Evolutionary conservation across 805 yeast genomes (phyloP).

Genomic region (Kuraishia hungarica): DNA sequence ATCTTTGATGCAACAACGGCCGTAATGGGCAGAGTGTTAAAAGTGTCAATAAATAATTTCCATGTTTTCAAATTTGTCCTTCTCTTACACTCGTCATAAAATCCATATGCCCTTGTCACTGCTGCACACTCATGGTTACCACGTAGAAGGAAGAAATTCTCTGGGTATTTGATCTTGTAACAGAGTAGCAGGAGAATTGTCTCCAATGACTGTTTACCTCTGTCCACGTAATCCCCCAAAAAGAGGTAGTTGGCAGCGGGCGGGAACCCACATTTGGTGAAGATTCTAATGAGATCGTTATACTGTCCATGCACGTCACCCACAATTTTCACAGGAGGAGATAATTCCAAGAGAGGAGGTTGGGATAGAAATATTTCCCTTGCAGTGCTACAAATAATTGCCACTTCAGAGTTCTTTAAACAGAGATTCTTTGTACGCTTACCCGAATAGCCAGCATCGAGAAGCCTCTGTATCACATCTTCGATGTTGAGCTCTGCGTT

Average conservation of each 20-base stretch:
- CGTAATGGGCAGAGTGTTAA: slow-evolving; percentile 91
- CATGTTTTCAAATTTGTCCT: slow-evolving; percentile 87
- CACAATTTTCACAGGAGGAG: slow-evolving; percentile 80
- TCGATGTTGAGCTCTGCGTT: slow-evolving; percentile 47
- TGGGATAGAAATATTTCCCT: slow-evolving; percentile 85
- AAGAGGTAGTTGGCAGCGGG: slow-evolving; percentile 89
- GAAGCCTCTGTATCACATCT: slow-evolving; percentile 78
- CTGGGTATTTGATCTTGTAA: slow-evolving; percentile 94
- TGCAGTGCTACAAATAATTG: slow-evolving; percentile 77
- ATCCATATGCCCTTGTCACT: slow-evolving; percentile 94
- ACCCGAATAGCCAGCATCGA: slow-evolving; percentile 95
- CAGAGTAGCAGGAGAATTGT: slow-evolving; percentile 82
- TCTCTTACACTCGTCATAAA: slow-evolving; percentile 96
- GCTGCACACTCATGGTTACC: slow-evolving; percentile 98
- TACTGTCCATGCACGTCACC: slow-evolving; percentile 98
- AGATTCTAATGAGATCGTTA: slow-evolving; percentile 81
- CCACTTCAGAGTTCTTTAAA: slow-evolving; percentile 82
- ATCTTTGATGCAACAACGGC: slow-evolving; percentile 94
- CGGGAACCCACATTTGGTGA: slow-evolving; percentile 95
- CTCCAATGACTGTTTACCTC: slow-evolving; percentile 94
- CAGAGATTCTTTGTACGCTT: slow-evolving; percentile 87
- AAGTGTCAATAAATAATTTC: slow-evolving; percentile 90
- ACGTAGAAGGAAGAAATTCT: slow-evolving; percentile 83
- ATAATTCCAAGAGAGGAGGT: slow-evolving; percentile 80
- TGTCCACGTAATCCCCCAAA: slow-evolving; percentile 93